Base-by-base conservation (phyloP, 2,329 filamentous ascomycete species). In the Epicoccum sorghinum region DNA sequence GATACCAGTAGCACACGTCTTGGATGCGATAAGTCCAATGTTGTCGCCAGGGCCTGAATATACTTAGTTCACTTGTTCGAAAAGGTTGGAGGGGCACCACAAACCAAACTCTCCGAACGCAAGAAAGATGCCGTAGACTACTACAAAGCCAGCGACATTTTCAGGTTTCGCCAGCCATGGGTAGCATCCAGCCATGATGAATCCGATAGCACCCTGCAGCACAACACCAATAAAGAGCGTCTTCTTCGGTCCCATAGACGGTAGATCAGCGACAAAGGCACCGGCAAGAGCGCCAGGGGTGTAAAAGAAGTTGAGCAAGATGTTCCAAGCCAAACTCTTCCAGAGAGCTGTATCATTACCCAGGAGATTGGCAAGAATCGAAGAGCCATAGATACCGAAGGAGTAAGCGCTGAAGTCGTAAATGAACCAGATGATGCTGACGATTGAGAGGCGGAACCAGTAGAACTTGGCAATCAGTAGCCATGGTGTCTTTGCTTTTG, bases 1-100 rank as follows among this genome's bases (percentile, higher is more conserved):
- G n/a, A 97, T 88, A 14, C 89, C 89, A 4, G 93, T 96, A 0
- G 93, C 91, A 66, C 87, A 92, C 2, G 90, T 93, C 79, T 96
- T 96, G 41, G 89, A 89, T 0, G 93, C 92, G 27, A 96, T 75
- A 0, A 96, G 82, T 3, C 92, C 92, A 63, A 96, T 96, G 73
- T 96, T 96, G 78, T 96, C 90, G 10, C 93, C 93, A 0, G 93
- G 91, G 0, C 93, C 18, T 18, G 18, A 18, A 18, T 18, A 18
- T 18, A 18, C 18, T 18, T 18, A 18, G 18, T 18, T 18, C 18
- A 18, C 18, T 18, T 18, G 18, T 18, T 18, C 18, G 18, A 18
- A 18, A 2, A 18, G 18, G 18, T 18, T 18, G 18, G 18, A 18
- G 18, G 18, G 18, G 18, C 18, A 18, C 18, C 18, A 18, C 18